These are phyloP conservation scores for Mortierella sp. DNA, from an alignment of 371 early-diverging fungal species.

Conservation along the genomic window DNA sequence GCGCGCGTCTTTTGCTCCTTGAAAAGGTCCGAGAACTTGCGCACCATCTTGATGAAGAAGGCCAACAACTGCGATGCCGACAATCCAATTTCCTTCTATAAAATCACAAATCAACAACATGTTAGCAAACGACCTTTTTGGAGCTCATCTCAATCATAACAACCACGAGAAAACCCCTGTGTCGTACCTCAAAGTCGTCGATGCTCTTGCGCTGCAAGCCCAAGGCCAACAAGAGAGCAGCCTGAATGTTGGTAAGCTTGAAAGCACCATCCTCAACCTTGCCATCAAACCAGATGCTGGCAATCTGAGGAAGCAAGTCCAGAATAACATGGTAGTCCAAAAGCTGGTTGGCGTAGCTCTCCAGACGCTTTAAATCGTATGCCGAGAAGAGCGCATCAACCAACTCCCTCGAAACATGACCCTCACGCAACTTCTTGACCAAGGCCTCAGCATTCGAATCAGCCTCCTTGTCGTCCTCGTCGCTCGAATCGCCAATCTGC, in stretches of 20 bases:
- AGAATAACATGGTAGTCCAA: conserved; percentile 97
- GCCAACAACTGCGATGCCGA: conserved; percentile 92
- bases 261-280: conserved; percentile 67
- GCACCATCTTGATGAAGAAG: conserved; percentile 91
- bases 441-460: conserved; percentile 8
- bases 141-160: neutral
- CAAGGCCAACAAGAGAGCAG: conserved; percentile 86
- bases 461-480: conserved; percentile 35
- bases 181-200: conserved; percentile 80
- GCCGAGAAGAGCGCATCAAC: conserved; percentile 79
- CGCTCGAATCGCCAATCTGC: conserved; percentile 33
- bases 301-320: conserved; percentile 90
- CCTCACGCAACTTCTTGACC: conserved; percentile 39
- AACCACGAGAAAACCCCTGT: neutral
- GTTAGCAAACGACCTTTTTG: neutral
- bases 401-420: conserved; percentile 62
- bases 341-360: conserved; percentile 93
- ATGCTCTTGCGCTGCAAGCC: conserved; percentile 94
- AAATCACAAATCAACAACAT: neutral
- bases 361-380: conserved; percentile 95
- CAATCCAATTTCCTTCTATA: conserved; percentile 81
- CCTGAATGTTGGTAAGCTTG: conserved; percentile 89
- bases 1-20: conserved; percentile 66
- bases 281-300: conserved; percentile 82
- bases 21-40: conserved; percentile 81